These are phyloP conservation scores for Mycena kentingensis DNA, from an alignment of 768 basidiomycete genomes.

Conservation along the genomic window DNA sequence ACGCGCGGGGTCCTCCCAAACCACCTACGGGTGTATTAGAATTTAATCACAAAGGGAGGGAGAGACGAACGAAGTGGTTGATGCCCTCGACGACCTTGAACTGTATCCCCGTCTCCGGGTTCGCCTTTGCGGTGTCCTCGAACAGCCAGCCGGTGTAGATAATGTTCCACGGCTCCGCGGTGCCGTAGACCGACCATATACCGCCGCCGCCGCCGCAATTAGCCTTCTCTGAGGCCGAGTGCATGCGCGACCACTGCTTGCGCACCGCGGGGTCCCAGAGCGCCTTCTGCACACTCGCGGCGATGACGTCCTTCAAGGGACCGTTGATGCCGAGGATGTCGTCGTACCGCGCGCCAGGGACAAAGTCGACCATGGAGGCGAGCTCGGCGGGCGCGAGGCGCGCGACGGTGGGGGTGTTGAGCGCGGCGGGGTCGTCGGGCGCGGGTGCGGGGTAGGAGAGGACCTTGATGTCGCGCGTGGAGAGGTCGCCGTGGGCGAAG, in stretches of 20 bases:
- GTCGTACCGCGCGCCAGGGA: slow-evolving; percentile 21
- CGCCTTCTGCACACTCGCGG: slow-evolving; percentile 10
- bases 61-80: slow-evolving; percentile 30
- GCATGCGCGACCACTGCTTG: slow-evolving; percentile 6
- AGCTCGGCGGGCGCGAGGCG: slow-evolving; percentile 10
- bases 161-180: slow-evolving; percentile 14
- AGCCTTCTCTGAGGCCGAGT: too few relatives aligned
- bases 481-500: slow-evolving; percentile 23
- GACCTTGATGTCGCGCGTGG: slow-evolving; percentile 6
- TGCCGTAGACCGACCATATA: slow-evolving; percentile 20
- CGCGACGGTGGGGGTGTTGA: slow-evolving; percentile 11
- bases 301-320: background rate
- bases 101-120: slow-evolving; percentile 11
- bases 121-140: slow-evolving; percentile 17
- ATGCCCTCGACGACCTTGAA: slow-evolving; percentile 16
- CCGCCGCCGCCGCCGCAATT: too few relatives aligned
- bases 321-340: slow-evolving; percentile 1
- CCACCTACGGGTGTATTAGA: too few relatives aligned
- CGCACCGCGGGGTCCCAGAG: slow-evolving; percentile 18
- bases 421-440: slow-evolving; percentile 1
- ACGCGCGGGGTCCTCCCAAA: too few relatives aligned
- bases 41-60: background rate
- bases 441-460: slow-evolving; percentile 17
- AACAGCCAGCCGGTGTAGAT: slow-evolving; percentile 23
- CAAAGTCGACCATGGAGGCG: slow-evolving; percentile 10